Percentiles rank a stretch among this genome's conserved stretches.
These are phyloP conservation scores for Russula virescens DNA, from an alignment of 768 basidiomycete species.

Conservation along the genomic window DNA sequence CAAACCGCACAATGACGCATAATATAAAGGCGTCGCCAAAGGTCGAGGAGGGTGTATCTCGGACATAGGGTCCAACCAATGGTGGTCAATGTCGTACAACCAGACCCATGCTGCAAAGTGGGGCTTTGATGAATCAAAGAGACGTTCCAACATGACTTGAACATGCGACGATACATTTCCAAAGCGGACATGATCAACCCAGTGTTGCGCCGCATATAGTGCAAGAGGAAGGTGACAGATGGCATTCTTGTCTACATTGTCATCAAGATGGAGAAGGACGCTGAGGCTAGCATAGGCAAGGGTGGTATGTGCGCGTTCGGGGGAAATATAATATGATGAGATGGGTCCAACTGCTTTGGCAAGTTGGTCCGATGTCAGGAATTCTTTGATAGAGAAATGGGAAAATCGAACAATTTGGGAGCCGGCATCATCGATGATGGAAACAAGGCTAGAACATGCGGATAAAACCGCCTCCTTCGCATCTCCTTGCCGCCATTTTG, in stretches of 20 bases:
- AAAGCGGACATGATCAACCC: slow-evolving; percentile 1
- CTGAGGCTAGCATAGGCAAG: not conserved
- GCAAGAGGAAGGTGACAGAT: not conserved
- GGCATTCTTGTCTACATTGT: not conserved
- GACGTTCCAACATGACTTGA: not conserved
- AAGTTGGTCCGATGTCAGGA: slow-evolving; percentile 4
- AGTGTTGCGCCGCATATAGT: not conserved
- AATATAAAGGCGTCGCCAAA: not conserved
- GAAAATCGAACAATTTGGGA: not conserved
- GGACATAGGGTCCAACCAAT: not conserved
- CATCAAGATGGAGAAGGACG: not conserved
- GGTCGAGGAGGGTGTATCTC: not conserved
- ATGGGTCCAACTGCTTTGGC: not conserved
- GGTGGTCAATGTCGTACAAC: not conserved
- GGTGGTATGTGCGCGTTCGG: not conserved
- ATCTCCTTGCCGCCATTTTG: not conserved
- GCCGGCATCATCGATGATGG: not conserved
- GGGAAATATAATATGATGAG: not conserved
- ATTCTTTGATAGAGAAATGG: slow-evolving; percentile 10
- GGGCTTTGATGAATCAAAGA: not conserved
- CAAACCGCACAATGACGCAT: slow-evolving; percentile 3
- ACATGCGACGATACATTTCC: not conserved
- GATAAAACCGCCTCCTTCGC: slow-evolving; percentile 5
- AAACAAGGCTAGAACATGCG: slow-evolving; percentile 4
- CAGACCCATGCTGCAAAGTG: slow-evolving; percentile 10